Evolutionary conservation across 805 yeast genomes (phyloP).

Genomic region (Kregervanrija pseudodelftensis): DNA sequence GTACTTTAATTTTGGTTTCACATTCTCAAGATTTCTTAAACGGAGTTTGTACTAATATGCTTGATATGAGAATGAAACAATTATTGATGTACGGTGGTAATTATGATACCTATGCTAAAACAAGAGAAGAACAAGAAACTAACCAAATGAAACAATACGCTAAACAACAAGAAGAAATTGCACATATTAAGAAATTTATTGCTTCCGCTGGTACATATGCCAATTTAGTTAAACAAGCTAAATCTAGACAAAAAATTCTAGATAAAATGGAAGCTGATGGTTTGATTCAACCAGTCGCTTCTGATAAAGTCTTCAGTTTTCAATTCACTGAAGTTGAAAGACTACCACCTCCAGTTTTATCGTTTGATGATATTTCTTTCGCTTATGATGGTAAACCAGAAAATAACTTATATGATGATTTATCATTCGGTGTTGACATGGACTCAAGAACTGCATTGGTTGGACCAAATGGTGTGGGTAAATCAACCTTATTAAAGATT

Average conservation of each 20-base stretch:
- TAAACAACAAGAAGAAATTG: slow-evolving; percentile 98
- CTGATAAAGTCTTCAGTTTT: slow-evolving; percentile 91
- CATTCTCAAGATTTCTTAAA: slow-evolving; percentile 99
- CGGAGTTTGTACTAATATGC: slow-evolving; percentile 97
- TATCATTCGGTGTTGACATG: slow-evolving; percentile 98
- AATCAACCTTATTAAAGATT: slow-evolving; percentile 88
- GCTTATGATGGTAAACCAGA: slow-evolving; percentile 79
- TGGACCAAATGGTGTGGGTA: slow-evolving; percentile 99
- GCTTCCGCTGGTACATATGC: slow-evolving; percentile 99
- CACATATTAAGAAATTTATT: slow-evolving; percentile 95
- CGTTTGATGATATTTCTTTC: slow-evolving; percentile 92
- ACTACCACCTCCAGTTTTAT: slow-evolving; percentile 97
- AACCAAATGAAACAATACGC: slow-evolving; percentile 96
- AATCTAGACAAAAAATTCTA: slow-evolving; percentile 97
- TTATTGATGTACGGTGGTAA: slow-evolving; percentile 89
- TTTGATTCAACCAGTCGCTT: slow-evolving; percentile 82
- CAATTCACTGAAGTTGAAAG: slow-evolving; percentile 92
- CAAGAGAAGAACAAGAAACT: slow-evolving; percentile 87
- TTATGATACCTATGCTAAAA: slow-evolving; percentile 93
- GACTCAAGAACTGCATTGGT: slow-evolving; percentile 97
- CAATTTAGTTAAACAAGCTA: slow-evolving; percentile 96
- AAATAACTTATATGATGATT: slow-evolving; percentile 80
- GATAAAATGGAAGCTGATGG: slow-evolving; percentile 99
- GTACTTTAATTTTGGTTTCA: slow-evolving; percentile 88
- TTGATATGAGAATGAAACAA: slow-evolving; percentile 87